These are phyloP conservation scores for Amaranthus cruentus DNA, from an alignment of 148 eudicot species.

Conservation along the genomic window DNA sequence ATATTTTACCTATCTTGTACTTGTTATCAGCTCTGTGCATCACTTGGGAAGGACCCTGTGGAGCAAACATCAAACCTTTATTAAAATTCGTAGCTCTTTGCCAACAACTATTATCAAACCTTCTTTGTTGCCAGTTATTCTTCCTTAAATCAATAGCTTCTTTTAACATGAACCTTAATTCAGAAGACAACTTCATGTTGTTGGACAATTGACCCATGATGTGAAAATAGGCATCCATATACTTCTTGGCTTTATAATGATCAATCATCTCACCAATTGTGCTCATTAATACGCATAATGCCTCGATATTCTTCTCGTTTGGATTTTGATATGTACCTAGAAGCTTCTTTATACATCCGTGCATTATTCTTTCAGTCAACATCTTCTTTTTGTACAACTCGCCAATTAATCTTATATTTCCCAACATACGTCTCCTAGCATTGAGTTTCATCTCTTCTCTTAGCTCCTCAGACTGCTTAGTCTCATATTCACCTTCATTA, in stretches of 20 bases:
- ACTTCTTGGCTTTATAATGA: conserved; percentile 70
- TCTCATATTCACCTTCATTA: conserved; percentile 43
- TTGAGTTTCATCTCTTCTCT: conserved; percentile 62
- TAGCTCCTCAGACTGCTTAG: conserved; percentile 48
- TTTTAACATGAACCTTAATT: conserved; percentile 48
- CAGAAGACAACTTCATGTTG: conserved; percentile 63
- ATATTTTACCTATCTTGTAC: conserved; percentile 71
- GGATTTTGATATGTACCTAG: conserved; percentile 46
- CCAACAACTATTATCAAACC: conserved; percentile 75
- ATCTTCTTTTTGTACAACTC: conserved; percentile 68
- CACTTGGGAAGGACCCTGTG: conserved; percentile 46
- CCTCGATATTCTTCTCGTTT: conserved; percentile 81
- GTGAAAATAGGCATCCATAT: conserved; percentile 13
- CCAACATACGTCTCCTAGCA: conserved; percentile 71
- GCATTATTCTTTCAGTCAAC: too few relatives aligned
- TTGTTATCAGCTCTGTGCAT: conserved; percentile 88
- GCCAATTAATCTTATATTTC: conserved; percentile 68
- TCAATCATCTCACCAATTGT: conserved; percentile 86
- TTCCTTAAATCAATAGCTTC: conserved; percentile 81
- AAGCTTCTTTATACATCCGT: too few relatives aligned
- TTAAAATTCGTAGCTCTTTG: conserved; percentile 52
- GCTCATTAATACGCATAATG: conserved; percentile 88
- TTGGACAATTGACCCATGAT: conserved; percentile 60
- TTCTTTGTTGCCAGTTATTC: conserved; percentile 83
- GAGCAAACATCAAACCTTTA: conserved; percentile 67